Conservation (phyloP, 2,329 filamentous ascomycete species). For the Fonsecaea nubica region DNA sequence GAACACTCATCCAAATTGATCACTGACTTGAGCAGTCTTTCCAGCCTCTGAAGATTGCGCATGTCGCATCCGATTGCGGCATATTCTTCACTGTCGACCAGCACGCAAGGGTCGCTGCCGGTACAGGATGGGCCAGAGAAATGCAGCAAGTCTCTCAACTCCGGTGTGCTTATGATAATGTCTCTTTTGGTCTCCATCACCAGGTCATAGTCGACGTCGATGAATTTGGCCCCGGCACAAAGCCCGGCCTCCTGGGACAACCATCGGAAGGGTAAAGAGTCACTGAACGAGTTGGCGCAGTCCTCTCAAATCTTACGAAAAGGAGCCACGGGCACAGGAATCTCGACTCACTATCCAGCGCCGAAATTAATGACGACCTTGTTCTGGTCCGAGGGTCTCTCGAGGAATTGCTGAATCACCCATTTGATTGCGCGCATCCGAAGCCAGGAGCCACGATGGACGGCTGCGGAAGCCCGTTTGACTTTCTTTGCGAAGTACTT, state of each 20-base stretch:
- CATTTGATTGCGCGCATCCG: slow-evolving; percentile 82
- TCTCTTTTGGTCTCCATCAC: slow-evolving; percentile 38
- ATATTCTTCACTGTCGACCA: slow-evolving; percentile 37
- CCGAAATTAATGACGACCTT: slow-evolving; percentile 40
- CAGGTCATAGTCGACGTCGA: slow-evolving; percentile 39
- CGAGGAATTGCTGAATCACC: slow-evolving; percentile 75
- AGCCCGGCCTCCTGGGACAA: slow-evolving; percentile 68
- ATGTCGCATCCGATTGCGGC: slow-evolving; percentile 50
- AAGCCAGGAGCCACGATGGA: slow-evolving; percentile 88
- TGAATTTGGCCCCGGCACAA: slow-evolving; percentile 37
- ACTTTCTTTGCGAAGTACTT: slow-evolving; percentile 86
- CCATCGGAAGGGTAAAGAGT: slow-evolving; percentile 85
- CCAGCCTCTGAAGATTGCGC: slow-evolving; percentile 68
- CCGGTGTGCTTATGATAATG: slow-evolving; percentile 33
- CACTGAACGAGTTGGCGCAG: slow-evolving; percentile 59
- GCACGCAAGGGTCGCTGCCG: slow-evolving; percentile 9
- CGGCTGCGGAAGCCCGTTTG: slow-evolving; percentile 79
- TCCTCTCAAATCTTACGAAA: slow-evolving; percentile 1
- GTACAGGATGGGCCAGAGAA: not conserved
- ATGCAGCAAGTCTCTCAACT: slow-evolving; percentile 35
- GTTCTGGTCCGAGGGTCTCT: slow-evolving; percentile 50
- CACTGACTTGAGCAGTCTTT: slow-evolving; percentile 64
- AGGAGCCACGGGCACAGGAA: not conserved
- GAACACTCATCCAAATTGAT: slow-evolving; percentile 64
- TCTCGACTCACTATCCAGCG: slow-evolving; percentile 38